Evolutionary conservation across 306 rosid genomes (phyloP).

Genomic region (Vigna mungo): DNA sequence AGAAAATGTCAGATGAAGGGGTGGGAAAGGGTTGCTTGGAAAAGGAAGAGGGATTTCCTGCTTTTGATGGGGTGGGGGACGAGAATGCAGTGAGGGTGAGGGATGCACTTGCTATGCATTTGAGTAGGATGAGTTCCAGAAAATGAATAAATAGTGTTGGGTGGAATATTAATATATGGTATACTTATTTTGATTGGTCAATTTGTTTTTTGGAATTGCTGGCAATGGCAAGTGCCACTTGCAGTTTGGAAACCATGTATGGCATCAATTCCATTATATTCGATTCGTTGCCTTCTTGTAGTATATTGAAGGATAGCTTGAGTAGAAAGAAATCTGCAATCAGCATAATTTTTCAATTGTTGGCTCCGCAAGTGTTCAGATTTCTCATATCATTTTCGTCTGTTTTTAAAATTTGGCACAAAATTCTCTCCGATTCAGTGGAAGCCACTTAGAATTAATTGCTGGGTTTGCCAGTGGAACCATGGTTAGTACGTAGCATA

Average conservation of each 20-base stretch:
- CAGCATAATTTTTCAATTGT: not conserved
- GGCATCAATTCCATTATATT: not conserved
- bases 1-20: slow-evolving; percentile 49
- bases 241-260: slow-evolving; percentile 13
- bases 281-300: too few species aligned
- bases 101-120: slow-evolving; percentile 73
- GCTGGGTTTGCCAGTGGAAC: not conserved
- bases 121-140: slow-evolving; percentile 64
- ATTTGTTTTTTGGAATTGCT: slow-evolving; percentile 30
- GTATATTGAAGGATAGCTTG: not conserved
- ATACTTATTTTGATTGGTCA: not conserved
- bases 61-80: slow-evolving; percentile 57
- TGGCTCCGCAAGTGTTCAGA: not conserved
- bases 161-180: not conserved
- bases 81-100: slow-evolving; percentile 68
- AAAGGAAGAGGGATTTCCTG: slow-evolving; percentile 50
- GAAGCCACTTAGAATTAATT: too few species aligned
- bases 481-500: not conserved
- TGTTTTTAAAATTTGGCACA: not conserved
- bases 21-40: slow-evolving; percentile 16
- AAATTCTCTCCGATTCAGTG: not conserved
- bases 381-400: too few species aligned
- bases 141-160: slow-evolving; percentile 48
- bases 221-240: not conserved
- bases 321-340: not conserved